Percentiles rank a stretch among this genome's conserved stretches.
Conservation (phyloP, 176 grass and related monocot genomes). For the Tuctoria greenei region DNA sequence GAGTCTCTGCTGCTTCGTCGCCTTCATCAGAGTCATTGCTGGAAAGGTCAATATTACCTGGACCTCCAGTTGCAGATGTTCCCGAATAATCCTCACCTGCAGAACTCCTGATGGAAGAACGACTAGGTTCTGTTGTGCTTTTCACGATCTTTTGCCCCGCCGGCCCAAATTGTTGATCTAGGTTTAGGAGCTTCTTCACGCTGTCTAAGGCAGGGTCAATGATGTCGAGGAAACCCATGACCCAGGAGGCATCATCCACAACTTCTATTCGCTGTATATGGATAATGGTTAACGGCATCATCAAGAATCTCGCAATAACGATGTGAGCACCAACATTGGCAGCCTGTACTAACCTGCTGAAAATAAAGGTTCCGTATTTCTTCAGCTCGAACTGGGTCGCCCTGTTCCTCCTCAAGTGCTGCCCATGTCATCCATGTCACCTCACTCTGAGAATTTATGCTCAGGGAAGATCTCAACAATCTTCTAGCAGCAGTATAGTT, state of each 20-base stretch:
- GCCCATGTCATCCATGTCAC: constrained; percentile 99
- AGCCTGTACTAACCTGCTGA: constrained; percentile 69
- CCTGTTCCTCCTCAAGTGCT: constrained; percentile 70
- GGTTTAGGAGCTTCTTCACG: constrained; percentile 76
- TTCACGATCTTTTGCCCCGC: constrained; percentile 31
- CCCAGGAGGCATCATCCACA: constrained; percentile 92
- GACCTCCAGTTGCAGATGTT: constrained; percentile 19
- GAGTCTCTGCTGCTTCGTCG: constrained; percentile 1
- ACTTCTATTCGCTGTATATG: constrained; percentile 69
- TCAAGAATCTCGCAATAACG: neutral
- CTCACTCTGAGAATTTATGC: constrained; percentile 95
- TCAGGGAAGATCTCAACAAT: constrained; percentile 82
- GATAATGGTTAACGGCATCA: constrained; percentile 7
- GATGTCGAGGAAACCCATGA: constrained; percentile 85
- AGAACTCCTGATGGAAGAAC: constrained; percentile 14
- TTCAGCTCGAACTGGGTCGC: constrained; percentile 80
- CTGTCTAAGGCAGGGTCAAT: constrained; percentile 91
- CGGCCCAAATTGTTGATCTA: constrained; percentile 47
- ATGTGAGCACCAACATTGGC: neutral
- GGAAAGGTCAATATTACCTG: neutral
- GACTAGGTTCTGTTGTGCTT: constrained; percentile 24
- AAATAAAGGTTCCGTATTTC: constrained; percentile 93
- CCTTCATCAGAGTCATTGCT: neutral
- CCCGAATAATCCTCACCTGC: constrained; percentile 4
- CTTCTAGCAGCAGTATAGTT: constrained; percentile 79